Conservation (phyloP, 805 yeast species). For the Blastobotrys americana region DNA sequence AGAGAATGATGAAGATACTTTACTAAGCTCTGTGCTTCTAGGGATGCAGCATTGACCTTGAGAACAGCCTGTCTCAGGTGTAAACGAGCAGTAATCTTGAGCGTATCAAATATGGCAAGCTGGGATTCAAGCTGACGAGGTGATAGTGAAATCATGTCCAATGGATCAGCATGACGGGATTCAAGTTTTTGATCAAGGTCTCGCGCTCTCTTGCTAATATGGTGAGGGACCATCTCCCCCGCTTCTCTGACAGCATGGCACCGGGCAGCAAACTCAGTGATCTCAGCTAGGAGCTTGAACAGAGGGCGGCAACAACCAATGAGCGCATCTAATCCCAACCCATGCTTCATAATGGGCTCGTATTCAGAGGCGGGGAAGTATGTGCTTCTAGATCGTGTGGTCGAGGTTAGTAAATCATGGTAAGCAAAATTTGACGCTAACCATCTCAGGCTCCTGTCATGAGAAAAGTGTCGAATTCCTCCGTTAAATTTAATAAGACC, state of each 20-base stretch:
- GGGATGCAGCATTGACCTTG: slow-evolving; percentile 50
- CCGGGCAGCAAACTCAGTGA: slow-evolving; percentile 52
- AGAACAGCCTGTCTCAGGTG: slow-evolving; percentile 62
- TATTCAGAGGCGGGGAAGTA: slow-evolving; percentile 59
- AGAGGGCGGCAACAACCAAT: slow-evolving; percentile 66
- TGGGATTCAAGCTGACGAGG: slow-evolving; percentile 55
- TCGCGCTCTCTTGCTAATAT: slow-evolving; percentile 21
- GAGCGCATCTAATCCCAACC: slow-evolving; percentile 54
- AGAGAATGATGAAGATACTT: slow-evolving; percentile 49
- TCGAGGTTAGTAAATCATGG: slow-evolving; percentile 65
- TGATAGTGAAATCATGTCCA: slow-evolving; percentile 36
- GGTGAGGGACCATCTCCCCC: slow-evolving; percentile 21
- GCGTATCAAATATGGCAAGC: slow-evolving; percentile 61
- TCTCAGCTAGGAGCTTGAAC: slow-evolving; percentile 61
- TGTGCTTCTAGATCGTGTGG: slow-evolving; percentile 49
- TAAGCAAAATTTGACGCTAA: slow-evolving; percentile 71
- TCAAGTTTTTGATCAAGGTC: slow-evolving; percentile 44
- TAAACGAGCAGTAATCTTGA: slow-evolving; percentile 60
- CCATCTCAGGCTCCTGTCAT: slow-evolving; percentile 58
- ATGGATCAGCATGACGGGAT: slow-evolving; percentile 44
- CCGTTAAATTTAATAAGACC: slow-evolving; percentile 54
- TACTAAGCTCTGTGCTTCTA: slow-evolving; percentile 55
- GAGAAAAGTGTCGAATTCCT: slow-evolving; percentile 47
- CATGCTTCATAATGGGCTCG: slow-evolving; percentile 39
- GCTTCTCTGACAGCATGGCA: slow-evolving; percentile 34